phyloP scores from a whole-genome alignment of 768 basidiomycete species.

The Coprinellus micaceus region DNA sequence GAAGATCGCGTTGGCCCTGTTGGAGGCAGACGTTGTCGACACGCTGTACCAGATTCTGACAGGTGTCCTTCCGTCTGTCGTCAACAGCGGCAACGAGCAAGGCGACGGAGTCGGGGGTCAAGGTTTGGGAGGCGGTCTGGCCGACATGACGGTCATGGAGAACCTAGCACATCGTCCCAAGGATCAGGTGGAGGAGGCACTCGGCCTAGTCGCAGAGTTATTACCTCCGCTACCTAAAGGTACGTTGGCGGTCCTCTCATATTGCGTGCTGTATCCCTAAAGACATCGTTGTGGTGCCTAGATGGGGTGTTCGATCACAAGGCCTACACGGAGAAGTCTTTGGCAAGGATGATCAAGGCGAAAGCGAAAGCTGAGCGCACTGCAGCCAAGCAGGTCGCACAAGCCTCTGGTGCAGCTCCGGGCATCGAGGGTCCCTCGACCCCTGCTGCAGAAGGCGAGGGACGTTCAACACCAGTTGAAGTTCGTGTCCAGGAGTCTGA shows the following conservation, averaged over 20 bases:
- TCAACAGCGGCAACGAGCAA: constrained; percentile 49
- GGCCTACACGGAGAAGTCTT: constrained; percentile 81
- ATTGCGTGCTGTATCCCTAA: constrained; percentile 6
- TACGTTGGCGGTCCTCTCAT: constrained; percentile 25
- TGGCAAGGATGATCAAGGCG: constrained; percentile 72
- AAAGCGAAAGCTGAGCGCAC: constrained; percentile 81
- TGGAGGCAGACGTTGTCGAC: constrained; percentile 90
- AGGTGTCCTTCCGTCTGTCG: constrained; percentile 78
- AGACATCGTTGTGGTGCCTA: constrained; percentile 20
- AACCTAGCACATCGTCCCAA: constrained; percentile 95
- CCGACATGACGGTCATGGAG: constrained; percentile 97
- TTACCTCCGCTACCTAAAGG: constrained; percentile 93
- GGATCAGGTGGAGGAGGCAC: constrained; percentile 93
- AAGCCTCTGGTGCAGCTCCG: constrained; percentile 19
- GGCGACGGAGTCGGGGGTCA: constrained; percentile 62
- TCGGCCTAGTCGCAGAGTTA: constrained; percentile 85
- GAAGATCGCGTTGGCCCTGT: constrained; percentile 77
- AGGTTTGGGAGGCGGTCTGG: constrained; percentile 82
- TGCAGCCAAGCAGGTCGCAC: constrained; percentile 57
- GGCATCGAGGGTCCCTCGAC: constrained; percentile 12
- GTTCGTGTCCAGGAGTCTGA: constrained; percentile 35
- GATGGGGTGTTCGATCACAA: constrained; percentile 97
- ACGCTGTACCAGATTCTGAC: constrained; percentile 94
- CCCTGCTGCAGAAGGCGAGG: constrained; percentile 19
- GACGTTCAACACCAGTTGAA: constrained; percentile 22